Evolutionary conservation across 345 rosid genomes (phyloP), one percentile per base, ranked within the genome.

Genomic region (Excoecaria agallocha): DNA sequence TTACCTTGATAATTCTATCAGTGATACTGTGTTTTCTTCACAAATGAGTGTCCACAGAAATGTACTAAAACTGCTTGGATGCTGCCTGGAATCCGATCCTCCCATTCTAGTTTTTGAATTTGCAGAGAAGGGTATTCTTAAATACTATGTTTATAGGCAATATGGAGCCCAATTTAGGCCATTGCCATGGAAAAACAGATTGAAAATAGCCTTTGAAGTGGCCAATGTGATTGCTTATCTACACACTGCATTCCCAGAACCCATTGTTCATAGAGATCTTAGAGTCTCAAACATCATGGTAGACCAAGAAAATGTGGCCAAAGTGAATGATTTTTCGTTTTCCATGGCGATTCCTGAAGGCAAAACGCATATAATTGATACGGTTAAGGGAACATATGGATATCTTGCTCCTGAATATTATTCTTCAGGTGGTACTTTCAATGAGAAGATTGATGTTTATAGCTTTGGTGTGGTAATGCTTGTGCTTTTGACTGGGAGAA

Each of bases 211-310:
- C 20, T 13, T 39, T 75, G 70, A 70, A 6, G 20, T 70, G 3
- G 78, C 72, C n/a, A 48, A 70, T 46, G 78, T 35, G 8, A 52
- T 70, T 30, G 39, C 74, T 2, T 68, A 67, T 74, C 75, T 74
- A 41, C 78, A 70, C 49, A 48, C 50, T n/a, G 55, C 71, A 45
- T 72, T 76, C 37, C 45, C 66, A 5, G 50, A 41, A 60, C 58
- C 70, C 1, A 24, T 72, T 12, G 37, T 73, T 38, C 46, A 68
- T 22, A 63, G 72, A 39, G 9, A 30, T 12, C 49, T 76, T 19
- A 46, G 7, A 5, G 17, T 58, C 22, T 0, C 0, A 1, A 73
- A 22, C 51, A 68, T 76, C 20, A 9, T 69, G 30, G 13, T 80
- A 22, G 43, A 58, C 24, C 35, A 69, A n/a, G 8, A 64, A 4